Percentiles rank a stretch among this genome's conserved stretches.
Evolutionary conservation across 1,284 basidiomycete genomes (phyloP).

Genomic region (Volvariella surrecta): DNA sequence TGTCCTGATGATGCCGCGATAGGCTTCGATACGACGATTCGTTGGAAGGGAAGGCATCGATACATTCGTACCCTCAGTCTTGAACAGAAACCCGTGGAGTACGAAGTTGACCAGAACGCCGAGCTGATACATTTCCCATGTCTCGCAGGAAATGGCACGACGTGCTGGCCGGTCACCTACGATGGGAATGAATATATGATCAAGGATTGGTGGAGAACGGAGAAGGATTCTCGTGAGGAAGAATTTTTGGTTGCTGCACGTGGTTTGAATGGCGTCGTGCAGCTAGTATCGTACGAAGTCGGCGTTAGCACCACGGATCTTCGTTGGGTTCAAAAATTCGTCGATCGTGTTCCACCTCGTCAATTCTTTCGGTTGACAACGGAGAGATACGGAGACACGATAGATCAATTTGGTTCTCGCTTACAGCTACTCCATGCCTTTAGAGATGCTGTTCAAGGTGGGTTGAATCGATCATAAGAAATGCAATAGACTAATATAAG

Average conservation of each 20-base stretch:
- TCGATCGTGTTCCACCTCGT: too few species aligned
- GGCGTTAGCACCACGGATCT: too few species aligned
- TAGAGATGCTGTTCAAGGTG: too few species aligned
- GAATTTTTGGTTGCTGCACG: slow-evolving; percentile 4
- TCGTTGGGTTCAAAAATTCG: too few species aligned
- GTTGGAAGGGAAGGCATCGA: not conserved
- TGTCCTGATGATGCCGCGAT: too few species aligned
- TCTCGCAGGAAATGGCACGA: slow-evolving; percentile 8
- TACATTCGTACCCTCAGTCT: not conserved
- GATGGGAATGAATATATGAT: slow-evolving; percentile 2
- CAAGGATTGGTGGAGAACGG: slow-evolving; percentile 3
- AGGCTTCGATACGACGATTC: too few species aligned
- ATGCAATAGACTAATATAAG: too few species aligned
- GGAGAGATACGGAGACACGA: too few species aligned
- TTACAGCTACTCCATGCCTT: too few species aligned
- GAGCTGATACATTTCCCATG: slow-evolving; percentile 3
- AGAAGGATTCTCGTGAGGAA: slow-evolving; percentile 1
- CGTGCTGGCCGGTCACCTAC: slow-evolving; percentile 7
- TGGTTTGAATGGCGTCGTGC: slow-evolving; percentile 8
- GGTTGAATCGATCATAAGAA: too few species aligned
- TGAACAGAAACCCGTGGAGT: not conserved
- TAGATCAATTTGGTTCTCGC: too few species aligned
- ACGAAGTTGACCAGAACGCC: slow-evolving; percentile 3
- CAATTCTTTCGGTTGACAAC: too few species aligned
- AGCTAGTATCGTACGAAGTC: not conserved